These are phyloP conservation scores for Mariannaea elegans DNA, from an alignment of 2,329 filamentous ascomycete species.

Conservation along the genomic window DNA sequence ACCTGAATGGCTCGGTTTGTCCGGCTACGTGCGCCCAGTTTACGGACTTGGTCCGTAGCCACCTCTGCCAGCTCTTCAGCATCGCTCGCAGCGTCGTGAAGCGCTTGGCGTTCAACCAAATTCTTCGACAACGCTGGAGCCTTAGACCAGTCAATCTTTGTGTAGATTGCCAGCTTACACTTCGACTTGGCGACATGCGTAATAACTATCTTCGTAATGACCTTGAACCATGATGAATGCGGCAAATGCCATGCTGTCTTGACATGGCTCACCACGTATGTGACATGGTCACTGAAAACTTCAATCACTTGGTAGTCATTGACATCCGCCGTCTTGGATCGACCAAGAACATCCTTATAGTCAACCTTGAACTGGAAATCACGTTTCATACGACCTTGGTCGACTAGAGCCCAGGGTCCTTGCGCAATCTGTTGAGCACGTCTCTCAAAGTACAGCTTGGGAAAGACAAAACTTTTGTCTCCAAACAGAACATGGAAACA, in stretches of 20 bases:
- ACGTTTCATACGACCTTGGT: constrained; percentile 76
- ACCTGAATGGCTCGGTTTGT: constrained; percentile 83
- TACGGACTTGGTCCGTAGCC: constrained; percentile 79
- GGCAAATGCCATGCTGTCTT: constrained; percentile 86
- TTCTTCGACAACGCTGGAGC: constrained; percentile 68
- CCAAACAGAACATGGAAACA: constrained; percentile 97
- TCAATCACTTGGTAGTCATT: constrained; percentile 90
- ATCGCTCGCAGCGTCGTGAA: constrained; percentile 77
- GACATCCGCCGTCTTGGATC: constrained; percentile 68
- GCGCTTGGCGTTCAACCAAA: constrained; percentile 74
- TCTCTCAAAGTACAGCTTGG: constrained; percentile 86
- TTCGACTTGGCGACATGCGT: constrained; percentile 92
- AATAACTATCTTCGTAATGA: constrained; percentile 91
- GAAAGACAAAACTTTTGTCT: constrained; percentile 94
- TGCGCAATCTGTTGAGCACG: constrained; percentile 83
- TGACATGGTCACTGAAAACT: constrained; percentile 77
- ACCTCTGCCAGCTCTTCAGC: constrained; percentile 79
- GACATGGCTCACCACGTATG: constrained; percentile 70
- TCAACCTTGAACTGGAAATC: constrained; percentile 84
- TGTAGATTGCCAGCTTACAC: constrained; percentile 90
- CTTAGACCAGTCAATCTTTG: constrained; percentile 86
- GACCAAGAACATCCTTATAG: constrained; percentile 71
- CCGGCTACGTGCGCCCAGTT: constrained; percentile 75
- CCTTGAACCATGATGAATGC: constrained; percentile 77
- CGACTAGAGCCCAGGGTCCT: constrained; percentile 80